Percentiles rank a stretch among this genome's conserved stretches.
These are phyloP conservation scores for Erigeron canadensis DNA, from an alignment of 129 eudicot genomes.

Conservation along the genomic window DNA sequence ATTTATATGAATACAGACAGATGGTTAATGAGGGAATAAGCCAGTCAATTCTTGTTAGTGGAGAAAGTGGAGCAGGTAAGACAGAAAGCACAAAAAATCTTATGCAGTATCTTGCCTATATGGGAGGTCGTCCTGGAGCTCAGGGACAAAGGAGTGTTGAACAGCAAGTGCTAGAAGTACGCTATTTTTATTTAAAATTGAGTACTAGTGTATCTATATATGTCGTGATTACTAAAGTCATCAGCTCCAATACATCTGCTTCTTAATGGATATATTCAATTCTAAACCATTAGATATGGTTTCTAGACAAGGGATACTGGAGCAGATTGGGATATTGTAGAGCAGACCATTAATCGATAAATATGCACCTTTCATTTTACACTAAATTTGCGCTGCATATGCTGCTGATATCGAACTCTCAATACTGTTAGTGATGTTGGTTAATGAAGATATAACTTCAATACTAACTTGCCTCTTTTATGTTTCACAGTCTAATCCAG, in stretches of 20 bases:
- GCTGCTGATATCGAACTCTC: slow-evolving; percentile 1
- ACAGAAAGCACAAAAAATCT: slow-evolving; percentile 92
- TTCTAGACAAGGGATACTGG: too few relatives aligned
- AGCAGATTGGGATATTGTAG: too few relatives aligned
- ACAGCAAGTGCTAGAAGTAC: slow-evolving; percentile 90
- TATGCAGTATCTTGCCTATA: slow-evolving; percentile 87
- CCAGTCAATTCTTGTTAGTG: slow-evolving; percentile 91
- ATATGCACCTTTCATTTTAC: too few relatives aligned
- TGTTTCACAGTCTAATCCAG: slow-evolving; percentile 73
- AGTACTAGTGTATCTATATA: not conserved
- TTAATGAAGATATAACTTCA: not conserved
- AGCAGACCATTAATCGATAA: too few relatives aligned
- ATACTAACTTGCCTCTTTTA: slow-evolving; percentile 20
- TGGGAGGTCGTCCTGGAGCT: slow-evolving; percentile 72
- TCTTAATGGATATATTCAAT: too few relatives aligned
- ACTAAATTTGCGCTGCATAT: too few relatives aligned
- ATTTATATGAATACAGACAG: slow-evolving; percentile 48
- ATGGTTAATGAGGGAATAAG: slow-evolving; percentile 88
- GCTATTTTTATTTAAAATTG: slow-evolving; percentile 20
- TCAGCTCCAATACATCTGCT: not conserved
- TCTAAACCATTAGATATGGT: too few relatives aligned
- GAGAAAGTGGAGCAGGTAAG: slow-evolving; percentile 99
- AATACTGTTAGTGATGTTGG: not conserved
- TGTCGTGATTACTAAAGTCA: not conserved
- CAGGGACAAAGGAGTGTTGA: slow-evolving; percentile 72